Base-by-base conservation (phyloP, 2,329 filamentous ascomycete genomes). In the Penicillium griseofulvum region DNA sequence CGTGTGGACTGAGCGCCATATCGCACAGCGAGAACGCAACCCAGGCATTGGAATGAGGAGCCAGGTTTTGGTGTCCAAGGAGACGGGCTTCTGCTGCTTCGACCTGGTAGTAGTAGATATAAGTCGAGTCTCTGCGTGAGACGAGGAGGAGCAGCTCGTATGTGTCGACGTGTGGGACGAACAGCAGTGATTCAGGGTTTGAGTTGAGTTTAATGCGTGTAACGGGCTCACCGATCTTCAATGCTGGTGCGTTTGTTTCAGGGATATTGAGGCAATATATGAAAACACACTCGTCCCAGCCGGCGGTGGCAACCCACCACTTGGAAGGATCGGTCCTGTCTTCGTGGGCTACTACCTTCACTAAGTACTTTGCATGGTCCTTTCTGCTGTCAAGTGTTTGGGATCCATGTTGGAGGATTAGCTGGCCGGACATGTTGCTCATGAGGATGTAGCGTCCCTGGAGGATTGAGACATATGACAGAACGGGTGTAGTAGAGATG, bases 1-100 rank as follows among this genome's bases (percentile, higher is more conserved):
- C 81, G 2, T 72, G 76, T 0, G 85, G 85, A 54, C 76, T 82
- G 1, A 83, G 65, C 9, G 82, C 79, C 19, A 87, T 72, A 42
- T 80, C 79, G 7, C 82, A 81, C 0, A 84, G 84, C 0, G 83
- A 84, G 65, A 87, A 87, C 1, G 82, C 78, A 14, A 85, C 71
- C 85, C 85, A 87, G n/a, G 83, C 78, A 64, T 83, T 86, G 3
- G 83, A 84, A 63, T 84, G 79, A 1, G 84, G 84, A 9, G 84
- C 82, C 3, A 87, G 76, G 59, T 86, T 86, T 61, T 87, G 84
- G 55, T 76, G 77, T 24, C 83, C 83, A 4, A 83, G 70, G 9
- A 82, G 71, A 26, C 65, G 63, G 47, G 77, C 71, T 49, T 28
- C 22, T 16, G 42, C n/a, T 39, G 54, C 14, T 36, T 61, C 57